phyloP scores from a whole-genome alignment of 1,284 basidiomycete genomes.

The Austropuccinia psidii region DNA sequence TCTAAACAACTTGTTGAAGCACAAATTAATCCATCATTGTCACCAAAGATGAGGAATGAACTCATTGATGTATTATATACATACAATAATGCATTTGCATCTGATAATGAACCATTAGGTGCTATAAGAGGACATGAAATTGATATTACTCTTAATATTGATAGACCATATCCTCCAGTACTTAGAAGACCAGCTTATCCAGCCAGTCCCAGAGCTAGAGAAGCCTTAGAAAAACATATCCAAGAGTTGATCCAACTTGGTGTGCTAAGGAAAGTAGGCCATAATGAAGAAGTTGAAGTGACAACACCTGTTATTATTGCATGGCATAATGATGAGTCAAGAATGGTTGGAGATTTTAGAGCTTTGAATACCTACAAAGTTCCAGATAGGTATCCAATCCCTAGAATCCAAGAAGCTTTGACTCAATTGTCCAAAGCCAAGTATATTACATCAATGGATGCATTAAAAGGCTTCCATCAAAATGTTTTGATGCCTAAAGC shows the following conservation, averaged over 20 bases:
- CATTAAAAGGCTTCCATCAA: conserved; percentile 2
- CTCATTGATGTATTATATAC: background rate
- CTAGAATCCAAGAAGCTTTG: background rate
- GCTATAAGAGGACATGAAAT: conserved; percentile 2
- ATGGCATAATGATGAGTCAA: background rate
- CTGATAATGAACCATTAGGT: background rate
- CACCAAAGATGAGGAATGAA: no score
- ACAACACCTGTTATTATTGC: conserved; percentile 6
- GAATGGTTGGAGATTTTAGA: background rate
- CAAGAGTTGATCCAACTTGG: background rate
- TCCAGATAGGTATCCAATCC: conserved; percentile 9
- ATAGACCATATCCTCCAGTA: conserved; percentile 3
- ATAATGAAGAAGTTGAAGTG: conserved; percentile 1
- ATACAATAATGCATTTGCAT: background rate
- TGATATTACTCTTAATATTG: background rate
- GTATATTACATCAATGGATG: background rate
- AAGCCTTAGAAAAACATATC: background rate
- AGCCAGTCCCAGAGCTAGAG: conserved; percentile 3
- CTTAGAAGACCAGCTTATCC: conserved; percentile 4
- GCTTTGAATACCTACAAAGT: conserved; percentile 4
- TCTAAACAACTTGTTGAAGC: no score
- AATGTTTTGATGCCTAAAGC: background rate
- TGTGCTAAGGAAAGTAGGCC: background rate
- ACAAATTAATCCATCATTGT: no score
- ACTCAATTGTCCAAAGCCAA: background rate